Evolutionary conservation across 2,329 filamentous ascomycete species (phyloP), one percentile per base, ranked within the genome.

Genomic region (Aspergillus puulaauensis): DNA sequence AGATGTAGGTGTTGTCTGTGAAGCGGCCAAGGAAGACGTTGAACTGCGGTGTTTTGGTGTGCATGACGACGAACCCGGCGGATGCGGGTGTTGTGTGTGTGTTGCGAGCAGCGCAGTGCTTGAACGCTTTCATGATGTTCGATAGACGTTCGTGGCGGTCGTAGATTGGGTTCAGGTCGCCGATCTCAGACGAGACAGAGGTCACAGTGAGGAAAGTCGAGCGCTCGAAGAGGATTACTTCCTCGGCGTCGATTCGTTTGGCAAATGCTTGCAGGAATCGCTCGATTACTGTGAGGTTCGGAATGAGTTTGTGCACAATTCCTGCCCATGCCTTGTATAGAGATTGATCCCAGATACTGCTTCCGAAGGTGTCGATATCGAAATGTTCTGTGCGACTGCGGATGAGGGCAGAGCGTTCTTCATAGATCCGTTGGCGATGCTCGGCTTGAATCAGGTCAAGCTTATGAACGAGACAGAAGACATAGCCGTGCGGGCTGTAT

Each of bases 121-220:
- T 99, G 80, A 98, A 97, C 58, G 93, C 93, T 79, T 99, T 99
- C 77, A 99, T 90, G 70, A 99, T 97, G 74, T 96, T 98, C 61
- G 90, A 95, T 70, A 99, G 90, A 66, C 90, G 89, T 80, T 99
- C 95, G 68, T 96, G 92, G 3, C 95, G 90, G 76, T 99, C 95
- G 51, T 89, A 89, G 61, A 91, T 96, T 1, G 95, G 93, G 73
- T 99, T 99, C 51, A 85, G 77, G 37, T 83, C 82, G 45, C 92
- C 92, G 61, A 88, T 82, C 17, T 85, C 82, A 2, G 90, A 89
- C 5, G 90, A 90, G 78, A 96, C 95, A 57, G 90, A 91, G 0
- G 92, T 96, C n/a, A 99, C 93, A 53, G 93, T 96, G 0, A 99
- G 84, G 76, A 97, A 99, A 0, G 93, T 97, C 3, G 93, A 96